Evolutionary conservation across 352 stramenopile genomes (phyloP).

Genomic region (Globisporangium yorkense): DNA sequence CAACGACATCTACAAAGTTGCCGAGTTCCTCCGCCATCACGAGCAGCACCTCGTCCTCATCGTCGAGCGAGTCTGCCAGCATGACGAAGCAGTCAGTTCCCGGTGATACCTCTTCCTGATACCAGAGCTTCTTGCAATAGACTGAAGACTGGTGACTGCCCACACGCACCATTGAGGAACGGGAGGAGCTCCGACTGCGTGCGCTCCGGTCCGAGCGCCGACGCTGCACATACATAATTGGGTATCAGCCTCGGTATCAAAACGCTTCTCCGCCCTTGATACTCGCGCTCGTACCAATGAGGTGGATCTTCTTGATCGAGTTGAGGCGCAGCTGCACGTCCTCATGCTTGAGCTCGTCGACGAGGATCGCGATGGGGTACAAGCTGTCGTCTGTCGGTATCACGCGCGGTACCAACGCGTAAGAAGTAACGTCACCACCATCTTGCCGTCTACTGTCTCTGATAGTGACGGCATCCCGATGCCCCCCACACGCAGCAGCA

Average conservation of each 20-base stretch:
- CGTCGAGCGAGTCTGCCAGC: constrained; percentile 91
- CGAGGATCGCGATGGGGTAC: constrained; percentile 87
- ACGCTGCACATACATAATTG: constrained; percentile 34
- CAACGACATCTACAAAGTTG: constrained; percentile 89
- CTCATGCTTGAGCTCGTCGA: constrained; percentile 91
- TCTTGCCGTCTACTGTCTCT: too few relatives aligned
- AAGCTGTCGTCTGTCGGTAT: constrained; percentile 54
- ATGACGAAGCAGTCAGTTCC: not conserved
- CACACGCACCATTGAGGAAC: constrained; percentile 90
- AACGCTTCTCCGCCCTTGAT: not conserved
- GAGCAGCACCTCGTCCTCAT: constrained; percentile 97
- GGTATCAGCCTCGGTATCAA: not conserved
- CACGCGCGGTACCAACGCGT: not conserved
- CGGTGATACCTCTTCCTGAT: too few relatives aligned
- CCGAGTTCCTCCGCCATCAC: constrained; percentile 92
- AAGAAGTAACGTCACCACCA: not conserved
- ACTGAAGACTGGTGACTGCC: too few relatives aligned
- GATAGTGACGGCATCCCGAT: too few relatives aligned
- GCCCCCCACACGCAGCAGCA: too few relatives aligned
- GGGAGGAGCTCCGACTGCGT: constrained; percentile 95
- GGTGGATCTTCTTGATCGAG: constrained; percentile 86
- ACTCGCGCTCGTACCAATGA: constrained; percentile 56
- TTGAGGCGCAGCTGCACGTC: constrained; percentile 90
- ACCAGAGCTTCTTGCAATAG: not conserved
- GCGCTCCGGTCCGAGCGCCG: constrained; percentile 85